Conservation (phyloP, 2,329 filamentous ascomycete species). For the Pseudogymnoascus sp. region DNA sequence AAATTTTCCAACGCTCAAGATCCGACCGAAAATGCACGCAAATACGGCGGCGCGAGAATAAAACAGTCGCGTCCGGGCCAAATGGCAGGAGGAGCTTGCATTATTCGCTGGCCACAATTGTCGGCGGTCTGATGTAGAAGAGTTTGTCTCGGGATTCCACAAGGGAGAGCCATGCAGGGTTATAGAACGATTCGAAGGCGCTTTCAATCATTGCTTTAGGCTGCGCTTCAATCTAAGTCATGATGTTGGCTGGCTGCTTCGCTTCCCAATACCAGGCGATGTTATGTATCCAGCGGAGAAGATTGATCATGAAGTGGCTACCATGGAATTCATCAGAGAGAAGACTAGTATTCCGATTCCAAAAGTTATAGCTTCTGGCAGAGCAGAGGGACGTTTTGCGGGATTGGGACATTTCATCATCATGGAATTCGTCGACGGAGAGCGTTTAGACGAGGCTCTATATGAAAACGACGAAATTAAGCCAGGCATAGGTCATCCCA, state of each 20-base stretch:
- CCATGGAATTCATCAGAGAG: constrained; percentile 15
- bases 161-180: neutral
- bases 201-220: neutral
- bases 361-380: constrained; percentile 12
- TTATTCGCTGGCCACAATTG: neutral
- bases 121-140: neutral
- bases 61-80: neutral
- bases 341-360: constrained; percentile 16
- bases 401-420: constrained; percentile 13
- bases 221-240: neutral
- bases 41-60: neutral
- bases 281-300: constrained; percentile 15
- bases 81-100: neutral
- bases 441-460: constrained; percentile 8
- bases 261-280: constrained; percentile 15
- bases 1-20: too few relatives aligned
- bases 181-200: neutral
- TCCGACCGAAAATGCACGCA: neutral
- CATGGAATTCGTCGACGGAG: constrained; percentile 15
- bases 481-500: constrained; percentile 11
- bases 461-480: neutral
- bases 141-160: neutral
- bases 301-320: constrained; percentile 13
- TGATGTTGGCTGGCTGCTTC: constrained; percentile 12
- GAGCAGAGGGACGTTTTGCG: neutral